Percentiles rank a stretch among this genome's conserved stretches.
phyloP scores from a whole-genome alignment of 139 green algal species.

The Chara braunii region DNA sequence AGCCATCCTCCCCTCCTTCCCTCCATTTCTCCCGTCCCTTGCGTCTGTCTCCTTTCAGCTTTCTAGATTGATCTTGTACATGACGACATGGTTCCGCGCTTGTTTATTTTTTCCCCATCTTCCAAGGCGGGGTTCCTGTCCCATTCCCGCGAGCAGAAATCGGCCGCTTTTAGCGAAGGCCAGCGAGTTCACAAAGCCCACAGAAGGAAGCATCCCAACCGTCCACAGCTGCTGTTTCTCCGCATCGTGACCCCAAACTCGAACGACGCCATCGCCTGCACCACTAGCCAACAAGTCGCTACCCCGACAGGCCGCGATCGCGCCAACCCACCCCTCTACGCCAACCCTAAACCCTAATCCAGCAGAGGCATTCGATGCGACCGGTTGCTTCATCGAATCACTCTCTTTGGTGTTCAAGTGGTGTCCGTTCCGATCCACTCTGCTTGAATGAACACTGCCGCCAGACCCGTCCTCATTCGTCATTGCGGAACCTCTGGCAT shows the following conservation, averaged over 20 bases:
- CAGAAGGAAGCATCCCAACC: slow-evolving; percentile 58
- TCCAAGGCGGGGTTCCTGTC: slow-evolving; percentile 82
- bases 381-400: too few relatives aligned
- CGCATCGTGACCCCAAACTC: slow-evolving; percentile 64
- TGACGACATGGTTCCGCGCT: slow-evolving; percentile 74
- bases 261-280: slow-evolving; percentile 75
- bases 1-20: too few relatives aligned
- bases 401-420: too few relatives aligned
- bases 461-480: too few relatives aligned
- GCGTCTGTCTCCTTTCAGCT: too few relatives aligned
- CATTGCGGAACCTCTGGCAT: too few relatives aligned
- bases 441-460: too few relatives aligned
- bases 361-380: too few relatives aligned
- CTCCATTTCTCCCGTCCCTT: too few relatives aligned
- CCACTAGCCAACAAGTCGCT: slow-evolving; percentile 76
- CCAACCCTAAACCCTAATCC: background rate
- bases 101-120: slow-evolving; percentile 65
- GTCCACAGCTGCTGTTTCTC: slow-evolving; percentile 24
- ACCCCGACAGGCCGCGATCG: slow-evolving; percentile 58
- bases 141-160: slow-evolving; percentile 76
- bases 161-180: slow-evolving; percentile 57
- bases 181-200: slow-evolving; percentile 85
- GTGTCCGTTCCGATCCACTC: too few relatives aligned
- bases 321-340: slow-evolving; percentile 61
- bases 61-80: slow-evolving; percentile 40